phyloP scores from a whole-genome alignment of 441 rosid species.

The Croton setiger region DNA sequence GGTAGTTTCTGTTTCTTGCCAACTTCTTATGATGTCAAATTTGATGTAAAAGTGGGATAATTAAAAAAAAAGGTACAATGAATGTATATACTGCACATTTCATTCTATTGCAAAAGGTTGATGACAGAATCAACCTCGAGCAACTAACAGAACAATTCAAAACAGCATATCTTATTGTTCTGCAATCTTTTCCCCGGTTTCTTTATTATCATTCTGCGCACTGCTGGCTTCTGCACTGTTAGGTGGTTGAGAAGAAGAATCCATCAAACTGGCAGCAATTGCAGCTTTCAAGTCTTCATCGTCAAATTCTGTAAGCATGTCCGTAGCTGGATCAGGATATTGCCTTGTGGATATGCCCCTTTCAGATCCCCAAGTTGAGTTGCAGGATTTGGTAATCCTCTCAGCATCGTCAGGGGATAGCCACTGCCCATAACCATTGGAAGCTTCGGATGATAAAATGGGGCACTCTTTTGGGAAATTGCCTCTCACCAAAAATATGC shows the following conservation, averaged over 20 bases:
- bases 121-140: slow-evolving; percentile 5
- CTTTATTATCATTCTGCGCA: slow-evolving; percentile 19
- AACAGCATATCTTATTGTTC: slow-evolving; percentile 15
- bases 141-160: background rate
- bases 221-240: slow-evolving; percentile 18
- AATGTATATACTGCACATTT: slow-evolving; percentile 14
- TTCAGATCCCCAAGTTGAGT: slow-evolving; percentile 33
- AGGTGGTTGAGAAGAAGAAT: slow-evolving; percentile 46
- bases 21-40: background rate
- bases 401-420: slow-evolving; percentile 83
- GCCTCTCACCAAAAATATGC: slow-evolving; percentile 83
- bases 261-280: slow-evolving; percentile 85
- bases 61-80: slow-evolving; percentile 9
- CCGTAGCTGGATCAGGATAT: slow-evolving; percentile 34
- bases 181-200: slow-evolving; percentile 33
- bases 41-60: background rate
- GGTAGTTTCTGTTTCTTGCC: background rate
- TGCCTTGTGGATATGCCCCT: slow-evolving; percentile 31
- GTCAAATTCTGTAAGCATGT: slow-evolving; percentile 51
- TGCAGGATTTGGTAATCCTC: slow-evolving; percentile 67
- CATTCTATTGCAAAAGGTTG: slow-evolving; percentile 12
- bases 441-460: slow-evolving; percentile 60
- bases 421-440: slow-evolving; percentile 86
- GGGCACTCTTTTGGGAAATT: slow-evolving; percentile 85
- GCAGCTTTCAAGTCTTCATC: slow-evolving; percentile 84